Evolutionary conservation across 306 rosid species (phyloP).

Genomic region (Gastrolobium bilobum): DNA sequence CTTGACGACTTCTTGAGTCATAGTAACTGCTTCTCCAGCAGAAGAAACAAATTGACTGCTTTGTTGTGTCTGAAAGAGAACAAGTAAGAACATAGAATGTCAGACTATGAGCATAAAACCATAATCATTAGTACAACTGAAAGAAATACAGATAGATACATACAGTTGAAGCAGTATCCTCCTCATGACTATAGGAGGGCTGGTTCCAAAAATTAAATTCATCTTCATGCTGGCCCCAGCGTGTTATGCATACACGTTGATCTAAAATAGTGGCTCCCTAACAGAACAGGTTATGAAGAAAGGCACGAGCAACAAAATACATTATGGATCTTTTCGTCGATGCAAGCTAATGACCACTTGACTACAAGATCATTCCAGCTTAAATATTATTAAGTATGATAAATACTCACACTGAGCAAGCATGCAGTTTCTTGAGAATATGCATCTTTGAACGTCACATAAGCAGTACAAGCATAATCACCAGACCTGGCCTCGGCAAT

Average conservation of each 20-base stretch:
- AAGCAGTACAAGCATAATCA: slow-evolving; percentile 80
- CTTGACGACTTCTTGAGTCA: slow-evolving; percentile 85
- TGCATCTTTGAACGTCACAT: slow-evolving; percentile 87
- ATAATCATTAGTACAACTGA: neutral
- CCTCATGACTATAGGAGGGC: slow-evolving; percentile 55
- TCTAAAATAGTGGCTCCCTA: slow-evolving; percentile 96
- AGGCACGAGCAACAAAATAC: slow-evolving; percentile 25
- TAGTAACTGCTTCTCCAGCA: slow-evolving; percentile 78
- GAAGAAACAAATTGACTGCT: slow-evolving; percentile 63
- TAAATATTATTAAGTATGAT: neutral
- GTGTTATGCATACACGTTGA: slow-evolving; percentile 90
- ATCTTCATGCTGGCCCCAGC: slow-evolving; percentile 85
- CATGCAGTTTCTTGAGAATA: slow-evolving; percentile 94
- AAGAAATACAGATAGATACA: slow-evolving; percentile 32
- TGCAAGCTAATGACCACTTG: slow-evolving; percentile 18
- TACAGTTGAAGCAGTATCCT: slow-evolving; percentile 67
- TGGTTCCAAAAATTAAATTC: slow-evolving; percentile 80
- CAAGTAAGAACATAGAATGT: slow-evolving; percentile 1
- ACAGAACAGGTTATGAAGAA: slow-evolving; percentile 39
- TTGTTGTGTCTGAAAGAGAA: slow-evolving; percentile 54
- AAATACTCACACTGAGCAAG: slow-evolving; percentile 85
- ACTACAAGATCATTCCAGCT: slow-evolving; percentile 17
- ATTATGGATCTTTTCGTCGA: slow-evolving; percentile 6
- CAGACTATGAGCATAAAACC: neutral
- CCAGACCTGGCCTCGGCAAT: slow-evolving; percentile 65